Conservation (phyloP, 306 rosid species). For the Corylus avellana region DNA sequence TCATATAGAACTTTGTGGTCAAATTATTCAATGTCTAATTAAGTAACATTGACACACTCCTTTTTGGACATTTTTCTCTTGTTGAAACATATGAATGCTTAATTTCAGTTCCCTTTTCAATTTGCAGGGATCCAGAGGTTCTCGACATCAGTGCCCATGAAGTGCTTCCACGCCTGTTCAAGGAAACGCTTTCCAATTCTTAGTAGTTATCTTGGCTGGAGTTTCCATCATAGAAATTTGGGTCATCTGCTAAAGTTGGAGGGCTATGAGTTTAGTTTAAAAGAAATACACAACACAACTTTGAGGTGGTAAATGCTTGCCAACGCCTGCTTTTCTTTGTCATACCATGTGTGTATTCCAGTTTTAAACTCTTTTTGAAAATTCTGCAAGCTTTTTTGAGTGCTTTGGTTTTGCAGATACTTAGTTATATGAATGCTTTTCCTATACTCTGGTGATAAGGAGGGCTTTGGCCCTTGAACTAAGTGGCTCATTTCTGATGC, state of each 20-base stretch:
- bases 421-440: constrained; percentile 24
- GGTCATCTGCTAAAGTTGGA: constrained; percentile 26
- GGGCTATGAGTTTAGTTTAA: constrained; percentile 22
- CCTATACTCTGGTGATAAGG: constrained; percentile 20
- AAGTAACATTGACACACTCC: neutral
- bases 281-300: neutral
- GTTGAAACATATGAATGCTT: constrained; percentile 19
- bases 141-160: constrained; percentile 81
- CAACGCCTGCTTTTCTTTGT: constrained; percentile 34
- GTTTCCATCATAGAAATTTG: constrained; percentile 21
- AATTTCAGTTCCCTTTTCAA: constrained; percentile 37
- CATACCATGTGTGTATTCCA: constrained; percentile 21
- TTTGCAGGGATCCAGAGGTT: constrained; percentile 80
- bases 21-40: neutral
- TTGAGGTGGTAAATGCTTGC: constrained; percentile 28
- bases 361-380: neutral
- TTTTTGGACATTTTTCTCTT: constrained; percentile 9
- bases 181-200: constrained; percentile 38
- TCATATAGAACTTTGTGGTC: neutral
- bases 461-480: constrained; percentile 21
- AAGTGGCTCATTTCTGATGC: constrained; percentile 15
- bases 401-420: constrained; percentile 20
- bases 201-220: constrained; percentile 33
- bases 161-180: constrained; percentile 74
- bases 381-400: constrained; percentile 16